Base-by-base conservation (phyloP, 2,329 filamentous ascomycete species). In the Hypoxylon sp. region DNA sequence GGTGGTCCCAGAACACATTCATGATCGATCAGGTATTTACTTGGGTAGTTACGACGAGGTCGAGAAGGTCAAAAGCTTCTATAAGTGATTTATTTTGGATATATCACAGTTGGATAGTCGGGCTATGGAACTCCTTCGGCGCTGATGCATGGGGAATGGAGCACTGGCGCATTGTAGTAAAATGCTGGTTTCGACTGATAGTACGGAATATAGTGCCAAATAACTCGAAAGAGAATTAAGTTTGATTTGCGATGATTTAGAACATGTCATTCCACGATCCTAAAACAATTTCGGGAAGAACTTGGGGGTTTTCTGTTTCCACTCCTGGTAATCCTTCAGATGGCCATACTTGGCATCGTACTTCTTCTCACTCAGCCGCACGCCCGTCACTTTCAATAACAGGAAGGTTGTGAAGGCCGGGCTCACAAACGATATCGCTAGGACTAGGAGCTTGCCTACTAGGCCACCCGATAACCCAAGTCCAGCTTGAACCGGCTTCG, bases 11-110 rank as follows among this genome's bases (percentile, higher is more conserved):
- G 92, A 97, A 81, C 88, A 93, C 81, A 99, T 99, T 77, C 96
- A 99, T 82, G 96, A 99, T 83, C 89, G 91, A 78, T 95, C 94
- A 20, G 96, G 96, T 73, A 98, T 99, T 77, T 99, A 97, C 84
- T 88, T 99, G 85, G 96, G 96, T 72, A 97, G 94, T 76, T 94
- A 92, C 75, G 93, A 97, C 70, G 96, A 99, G 85, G 88, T 99
- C 54, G 94, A 98, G 85, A 98, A 97, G 86, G 93, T 98, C 74
- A 97, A 97, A 81, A 84, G 89, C 68, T 91, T 91, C 77, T 91
- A 96, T 84, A 91, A 91, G 82, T 81, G 78, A 76, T 48, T 56
- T 30, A 27, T 37, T 13, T 20, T 20, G 14, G 10, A 31, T 14
- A 31, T 62, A 17, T 30, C 49, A 17, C n/a, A 17, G 25, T 54